Evolutionary conservation across 2,329 filamentous ascomycete genomes (phyloP).

Genomic region (Fusarium drepaniforme): DNA sequence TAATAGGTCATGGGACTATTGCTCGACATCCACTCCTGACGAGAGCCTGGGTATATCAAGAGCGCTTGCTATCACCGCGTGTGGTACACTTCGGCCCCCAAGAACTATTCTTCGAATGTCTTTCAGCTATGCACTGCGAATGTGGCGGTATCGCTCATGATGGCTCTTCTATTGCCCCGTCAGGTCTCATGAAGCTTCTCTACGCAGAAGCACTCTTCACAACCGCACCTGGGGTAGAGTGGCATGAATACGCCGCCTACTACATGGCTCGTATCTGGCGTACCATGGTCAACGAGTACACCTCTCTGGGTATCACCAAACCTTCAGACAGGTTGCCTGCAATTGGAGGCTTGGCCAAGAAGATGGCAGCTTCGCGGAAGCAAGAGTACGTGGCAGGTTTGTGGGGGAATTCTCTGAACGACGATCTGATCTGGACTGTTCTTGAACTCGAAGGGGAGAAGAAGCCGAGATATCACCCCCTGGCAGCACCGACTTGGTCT

Average conservation of each 20-base stretch:
- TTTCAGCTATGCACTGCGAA: slow-evolving; percentile 25
- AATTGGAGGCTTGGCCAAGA: slow-evolving; percentile 7
- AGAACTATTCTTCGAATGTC: slow-evolving; percentile 35
- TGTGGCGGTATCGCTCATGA: slow-evolving; percentile 17
- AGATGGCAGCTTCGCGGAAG: slow-evolving; percentile 1
- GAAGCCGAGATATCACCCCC: not conserved
- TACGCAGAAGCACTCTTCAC: not conserved
- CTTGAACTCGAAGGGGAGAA: not conserved
- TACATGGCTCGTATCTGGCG: slow-evolving; percentile 11
- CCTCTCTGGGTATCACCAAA: slow-evolving; percentile 7
- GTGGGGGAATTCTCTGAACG: slow-evolving; percentile 10
- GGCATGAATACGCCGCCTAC: slow-evolving; percentile 10
- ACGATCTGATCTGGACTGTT: slow-evolving; percentile 14
- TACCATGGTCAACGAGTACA: slow-evolving; percentile 13
- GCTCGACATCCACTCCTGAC: slow-evolving; percentile 23
- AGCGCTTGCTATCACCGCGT: slow-evolving; percentile 39
- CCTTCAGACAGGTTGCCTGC: slow-evolving; percentile 9
- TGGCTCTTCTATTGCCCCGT: slow-evolving; percentile 5
- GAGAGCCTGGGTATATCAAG: slow-evolving; percentile 42
- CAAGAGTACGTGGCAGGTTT: slow-evolving; percentile 8
- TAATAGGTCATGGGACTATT: slow-evolving; percentile 6
- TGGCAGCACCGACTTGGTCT: slow-evolving; percentile 9
- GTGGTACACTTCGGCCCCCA: slow-evolving; percentile 36
- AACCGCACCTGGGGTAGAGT: not conserved
- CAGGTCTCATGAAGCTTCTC: slow-evolving; percentile 7